Evolutionary conservation across 1,139 yeast species (phyloP).

Genomic region (Eremothecium cymbalariae): DNA sequence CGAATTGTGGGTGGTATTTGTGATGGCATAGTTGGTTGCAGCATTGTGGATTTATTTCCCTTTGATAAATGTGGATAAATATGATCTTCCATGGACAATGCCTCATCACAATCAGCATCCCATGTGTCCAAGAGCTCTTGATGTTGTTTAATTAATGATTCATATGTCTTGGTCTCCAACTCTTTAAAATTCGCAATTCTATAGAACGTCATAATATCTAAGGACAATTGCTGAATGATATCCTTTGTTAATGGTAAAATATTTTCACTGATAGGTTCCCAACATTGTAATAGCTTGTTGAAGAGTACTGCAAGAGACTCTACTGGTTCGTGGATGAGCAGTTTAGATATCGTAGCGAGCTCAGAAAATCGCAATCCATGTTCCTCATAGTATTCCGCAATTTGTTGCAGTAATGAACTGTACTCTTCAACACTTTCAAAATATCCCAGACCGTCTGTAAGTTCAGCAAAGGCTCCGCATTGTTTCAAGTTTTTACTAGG

Average conservation of each 20-base stretch:
- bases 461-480: constrained; percentile 11
- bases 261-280: constrained; percentile 19
- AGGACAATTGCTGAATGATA: constrained; percentile 17
- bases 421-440: constrained; percentile 22
- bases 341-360: constrained; percentile 11
- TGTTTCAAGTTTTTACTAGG: not conserved
- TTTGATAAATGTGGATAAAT: not conserved
- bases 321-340: constrained; percentile 18
- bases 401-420: constrained; percentile 24
- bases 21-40: constrained; percentile 18
- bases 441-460: constrained; percentile 12
- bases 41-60: not conserved
- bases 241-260: constrained; percentile 18
- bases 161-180: constrained; percentile 7
- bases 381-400: constrained; percentile 21
- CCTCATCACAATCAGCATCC: constrained; percentile 16
- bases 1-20: constrained; percentile 25
- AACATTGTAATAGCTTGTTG: constrained; percentile 26
- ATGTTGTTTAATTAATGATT: constrained; percentile 13
- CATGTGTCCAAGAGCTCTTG: constrained; percentile 21
- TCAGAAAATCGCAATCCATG: constrained; percentile 19
- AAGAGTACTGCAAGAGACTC: constrained; percentile 20
- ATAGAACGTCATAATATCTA: constrained; percentile 15
- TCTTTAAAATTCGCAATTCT: constrained; percentile 11
- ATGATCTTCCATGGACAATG: not conserved